A percentile compares a stretch with the other conserved stretches of the same genome.
phyloP scores from a whole-genome alignment of 208 protist species.

The Crithidia sp. region DNA sequence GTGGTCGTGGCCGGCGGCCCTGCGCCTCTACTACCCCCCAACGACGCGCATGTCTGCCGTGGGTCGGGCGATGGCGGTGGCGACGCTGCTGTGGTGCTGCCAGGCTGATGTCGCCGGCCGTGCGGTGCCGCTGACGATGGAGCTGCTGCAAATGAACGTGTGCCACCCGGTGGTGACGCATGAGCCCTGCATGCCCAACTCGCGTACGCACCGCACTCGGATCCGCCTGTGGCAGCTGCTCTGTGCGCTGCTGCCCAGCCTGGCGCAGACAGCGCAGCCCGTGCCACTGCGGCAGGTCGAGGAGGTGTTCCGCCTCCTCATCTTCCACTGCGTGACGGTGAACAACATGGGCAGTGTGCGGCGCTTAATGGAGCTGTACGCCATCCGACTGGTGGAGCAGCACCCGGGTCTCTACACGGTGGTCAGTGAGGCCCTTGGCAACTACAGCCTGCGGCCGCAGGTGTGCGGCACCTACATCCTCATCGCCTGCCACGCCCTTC shows the following conservation, averaged over 20 bases:
- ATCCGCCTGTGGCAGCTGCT: slow-evolving; percentile 91
- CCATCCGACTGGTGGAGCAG: slow-evolving; percentile 62
- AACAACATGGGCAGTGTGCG: slow-evolving; percentile 92
- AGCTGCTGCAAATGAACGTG: slow-evolving; percentile 76
- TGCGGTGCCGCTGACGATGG: slow-evolving; percentile 43
- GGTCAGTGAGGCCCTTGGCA: slow-evolving; percentile 53
- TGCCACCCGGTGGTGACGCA: slow-evolving; percentile 56
- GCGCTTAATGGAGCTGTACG: slow-evolving; percentile 88
- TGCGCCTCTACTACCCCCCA: slow-evolving; percentile 72
- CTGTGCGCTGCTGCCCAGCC: slow-evolving; percentile 65
- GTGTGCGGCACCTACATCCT: slow-evolving; percentile 85
- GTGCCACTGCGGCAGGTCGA: slow-evolving; percentile 25
- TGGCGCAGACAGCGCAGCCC: slow-evolving; percentile 31
- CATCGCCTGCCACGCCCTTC: slow-evolving; percentile 67
- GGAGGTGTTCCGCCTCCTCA: slow-evolving; percentile 47
- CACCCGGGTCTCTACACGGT: slow-evolving; percentile 63
- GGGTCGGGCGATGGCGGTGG: slow-evolving; percentile 66
- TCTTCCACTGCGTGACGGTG: slow-evolving; percentile 61
- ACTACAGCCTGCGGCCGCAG: slow-evolving; percentile 76
- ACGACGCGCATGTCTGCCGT: slow-evolving; percentile 76
- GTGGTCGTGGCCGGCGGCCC: slow-evolving; percentile 48
- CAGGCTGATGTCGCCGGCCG: slow-evolving; percentile 20
- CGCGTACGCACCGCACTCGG: slow-evolving; percentile 80
- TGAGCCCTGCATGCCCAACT: slow-evolving; percentile 92
- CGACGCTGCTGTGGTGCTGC: slow-evolving; percentile 77